Evolutionary conservation across 148 eudicot species (phyloP).

Genomic region (Chenopodium album): DNA sequence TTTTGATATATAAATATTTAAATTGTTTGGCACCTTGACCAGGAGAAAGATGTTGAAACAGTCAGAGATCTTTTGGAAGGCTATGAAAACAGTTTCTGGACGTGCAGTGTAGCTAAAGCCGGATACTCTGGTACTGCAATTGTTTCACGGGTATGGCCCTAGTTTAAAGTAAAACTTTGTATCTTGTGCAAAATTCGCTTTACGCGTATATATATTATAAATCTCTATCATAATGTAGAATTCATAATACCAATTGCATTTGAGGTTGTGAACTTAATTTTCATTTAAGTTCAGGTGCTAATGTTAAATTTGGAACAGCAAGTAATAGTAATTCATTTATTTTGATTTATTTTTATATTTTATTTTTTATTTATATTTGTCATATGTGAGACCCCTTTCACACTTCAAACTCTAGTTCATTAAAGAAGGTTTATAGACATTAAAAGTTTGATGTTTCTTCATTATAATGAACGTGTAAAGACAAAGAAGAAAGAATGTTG

Average conservation of each 20-base stretch:
- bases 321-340: too few species aligned
- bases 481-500: background rate
- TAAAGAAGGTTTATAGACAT: background rate
- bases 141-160: slow-evolving; percentile 73
- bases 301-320: background rate
- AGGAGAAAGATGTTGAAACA: slow-evolving; percentile 86
- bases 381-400: background rate
- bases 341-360: too few species aligned
- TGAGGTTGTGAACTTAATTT: background rate
- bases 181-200: background rate
- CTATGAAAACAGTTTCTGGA: slow-evolving; percentile 79
- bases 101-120: slow-evolving; percentile 77
- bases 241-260: background rate
- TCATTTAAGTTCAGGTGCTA: background rate
- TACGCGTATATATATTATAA: background rate
- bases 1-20: background rate
- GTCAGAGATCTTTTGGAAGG: slow-evolving; percentile 76
- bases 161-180: background rate
- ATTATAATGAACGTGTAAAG: background rate
- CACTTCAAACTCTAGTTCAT: background rate
- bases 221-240: background rate
- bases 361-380: too few species aligned
- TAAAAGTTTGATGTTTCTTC: background rate
- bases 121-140: slow-evolving; percentile 94
- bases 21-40: slow-evolving; percentile 20